Evolutionary conservation across 306 rosid genomes (phyloP).

Genomic region (Begonia loranthoides): DNA sequence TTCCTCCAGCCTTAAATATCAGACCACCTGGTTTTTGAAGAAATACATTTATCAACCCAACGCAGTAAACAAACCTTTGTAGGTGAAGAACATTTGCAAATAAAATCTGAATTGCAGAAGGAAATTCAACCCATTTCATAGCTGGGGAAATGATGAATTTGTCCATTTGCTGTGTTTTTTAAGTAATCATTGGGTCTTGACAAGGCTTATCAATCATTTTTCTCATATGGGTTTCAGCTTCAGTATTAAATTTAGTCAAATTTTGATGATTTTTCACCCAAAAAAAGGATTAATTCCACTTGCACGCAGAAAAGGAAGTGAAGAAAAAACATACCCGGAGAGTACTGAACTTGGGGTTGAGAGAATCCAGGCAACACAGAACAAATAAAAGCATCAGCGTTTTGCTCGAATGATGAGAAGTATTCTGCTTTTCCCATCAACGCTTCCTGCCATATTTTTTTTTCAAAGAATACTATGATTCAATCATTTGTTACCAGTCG

Average conservation of each 20-base stretch:
- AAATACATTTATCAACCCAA: neutral
- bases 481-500: too few species aligned
- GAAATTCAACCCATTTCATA: too few species aligned
- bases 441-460: slow-evolving; percentile 56
- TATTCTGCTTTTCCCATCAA: slow-evolving; percentile 83
- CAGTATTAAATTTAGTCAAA: too few species aligned
- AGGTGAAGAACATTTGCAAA: too few species aligned
- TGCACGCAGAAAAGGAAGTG: neutral
- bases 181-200: too few species aligned
- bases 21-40: slow-evolving; percentile 49
- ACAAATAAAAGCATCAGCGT: slow-evolving; percentile 84
- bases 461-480: neutral
- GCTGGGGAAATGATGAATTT: too few species aligned
- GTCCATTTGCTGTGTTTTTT: too few species aligned
- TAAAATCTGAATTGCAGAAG: too few species aligned
- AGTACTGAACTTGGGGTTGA: slow-evolving; percentile 84
- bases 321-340: slow-evolving; percentile 50
- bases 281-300: too few species aligned
- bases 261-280: too few species aligned
- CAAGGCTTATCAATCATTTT: too few species aligned
- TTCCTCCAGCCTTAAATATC: slow-evolving; percentile 87
- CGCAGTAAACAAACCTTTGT: neutral
- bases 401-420: slow-evolving; percentile 65
- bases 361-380: slow-evolving; percentile 82
- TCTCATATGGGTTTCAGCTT: too few species aligned